These are phyloP conservation scores for Larix kaempferi DNA, from an alignment of 75 land plant genomes.

Conservation along the genomic window DNA sequence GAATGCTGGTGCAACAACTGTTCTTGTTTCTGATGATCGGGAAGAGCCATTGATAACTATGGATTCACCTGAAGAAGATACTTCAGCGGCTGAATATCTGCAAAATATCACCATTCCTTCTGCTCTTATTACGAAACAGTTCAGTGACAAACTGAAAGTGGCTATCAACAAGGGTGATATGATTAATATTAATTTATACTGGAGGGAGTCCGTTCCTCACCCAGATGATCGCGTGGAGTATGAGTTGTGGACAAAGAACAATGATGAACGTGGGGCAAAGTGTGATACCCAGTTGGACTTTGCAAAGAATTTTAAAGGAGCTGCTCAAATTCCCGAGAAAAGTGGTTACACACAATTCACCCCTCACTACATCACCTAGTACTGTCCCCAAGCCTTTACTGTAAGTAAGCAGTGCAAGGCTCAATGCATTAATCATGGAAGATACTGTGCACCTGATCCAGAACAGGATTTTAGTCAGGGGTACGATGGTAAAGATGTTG, in stretches of 20 bases:
- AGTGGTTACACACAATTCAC: slow-evolving; percentile 80
- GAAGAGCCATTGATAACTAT: slow-evolving; percentile 53
- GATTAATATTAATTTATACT: slow-evolving; percentile 87
- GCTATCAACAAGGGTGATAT: slow-evolving; percentile 50
- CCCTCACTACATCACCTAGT: slow-evolving; percentile 95
- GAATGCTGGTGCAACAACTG: slow-evolving; percentile 60
- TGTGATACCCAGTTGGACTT: slow-evolving; percentile 81
- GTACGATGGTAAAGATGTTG: slow-evolving; percentile 94
- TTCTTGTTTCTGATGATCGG: slow-evolving; percentile 60
- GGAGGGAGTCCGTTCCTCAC: slow-evolving; percentile 91
- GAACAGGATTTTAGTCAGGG: slow-evolving; percentile 83
- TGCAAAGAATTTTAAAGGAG: slow-evolving; percentile 80
- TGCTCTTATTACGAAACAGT: slow-evolving; percentile 37
- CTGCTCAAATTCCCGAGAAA: slow-evolving; percentile 77
- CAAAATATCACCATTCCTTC: slow-evolving; percentile 61
- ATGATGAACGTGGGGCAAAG: slow-evolving; percentile 87
- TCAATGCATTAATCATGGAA: slow-evolving; percentile 92
- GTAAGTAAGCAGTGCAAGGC: slow-evolving; percentile 83
- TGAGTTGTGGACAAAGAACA: slow-evolving; percentile 93
- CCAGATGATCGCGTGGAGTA: slow-evolving; percentile 97
- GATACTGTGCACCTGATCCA: slow-evolving; percentile 95
- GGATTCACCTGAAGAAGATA: slow-evolving; percentile 57
- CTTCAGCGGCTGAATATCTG: slow-evolving; percentile 17
- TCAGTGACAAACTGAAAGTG: slow-evolving; percentile 70
- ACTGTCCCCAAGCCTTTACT: slow-evolving; percentile 78